These are phyloP conservation scores for Alternaria consortialis DNA, from an alignment of 2,329 filamentous ascomycete species.

Conservation along the genomic window DNA sequence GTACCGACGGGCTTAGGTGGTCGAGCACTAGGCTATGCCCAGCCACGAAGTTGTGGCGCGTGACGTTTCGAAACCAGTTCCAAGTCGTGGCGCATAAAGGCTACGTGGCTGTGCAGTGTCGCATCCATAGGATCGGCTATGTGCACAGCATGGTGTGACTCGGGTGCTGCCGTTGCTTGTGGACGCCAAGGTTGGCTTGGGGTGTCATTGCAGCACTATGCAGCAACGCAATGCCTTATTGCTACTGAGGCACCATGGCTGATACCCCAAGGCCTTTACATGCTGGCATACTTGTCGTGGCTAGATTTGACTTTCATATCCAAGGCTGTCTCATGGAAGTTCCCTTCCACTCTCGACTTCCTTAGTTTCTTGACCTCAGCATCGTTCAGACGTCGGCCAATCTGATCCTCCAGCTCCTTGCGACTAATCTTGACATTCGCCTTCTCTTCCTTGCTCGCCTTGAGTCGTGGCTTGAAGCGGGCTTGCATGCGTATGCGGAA, in stretches of 20 bases:
- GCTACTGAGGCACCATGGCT: not conserved
- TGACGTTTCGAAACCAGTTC: conserved; percentile 9
- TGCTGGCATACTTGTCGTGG: conserved; percentile 57
- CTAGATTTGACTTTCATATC: conserved; percentile 91
- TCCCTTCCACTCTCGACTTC: conserved; percentile 82
- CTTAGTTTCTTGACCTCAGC: conserved; percentile 87
- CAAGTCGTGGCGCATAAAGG: conserved; percentile 22
- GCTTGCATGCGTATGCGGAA: conserved; percentile 92
- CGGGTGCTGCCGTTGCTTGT: conserved; percentile 13
- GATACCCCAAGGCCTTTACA: conserved; percentile 15
- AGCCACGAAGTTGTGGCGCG: conserved; percentile 19
- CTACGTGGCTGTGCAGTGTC: conserved; percentile 5
- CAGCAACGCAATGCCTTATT: not conserved
- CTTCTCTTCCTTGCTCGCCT: conserved; percentile 82
- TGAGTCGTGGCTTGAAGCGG: conserved; percentile 85
- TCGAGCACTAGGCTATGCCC: not conserved
- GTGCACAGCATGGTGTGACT: conserved; percentile 16
- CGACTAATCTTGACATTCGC: conserved; percentile 85
- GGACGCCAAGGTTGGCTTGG: conserved; percentile 8
- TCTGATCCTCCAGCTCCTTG: conserved; percentile 83
- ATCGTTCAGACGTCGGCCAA: conserved; percentile 78
- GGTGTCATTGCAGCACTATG: not conserved
- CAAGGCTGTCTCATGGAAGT: conserved; percentile 87
- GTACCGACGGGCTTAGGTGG: not conserved
- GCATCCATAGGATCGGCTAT: conserved; percentile 6